Evolutionary conservation across 2,329 filamentous ascomycete species (phyloP).

Genomic region (Periconia sp.): DNA sequence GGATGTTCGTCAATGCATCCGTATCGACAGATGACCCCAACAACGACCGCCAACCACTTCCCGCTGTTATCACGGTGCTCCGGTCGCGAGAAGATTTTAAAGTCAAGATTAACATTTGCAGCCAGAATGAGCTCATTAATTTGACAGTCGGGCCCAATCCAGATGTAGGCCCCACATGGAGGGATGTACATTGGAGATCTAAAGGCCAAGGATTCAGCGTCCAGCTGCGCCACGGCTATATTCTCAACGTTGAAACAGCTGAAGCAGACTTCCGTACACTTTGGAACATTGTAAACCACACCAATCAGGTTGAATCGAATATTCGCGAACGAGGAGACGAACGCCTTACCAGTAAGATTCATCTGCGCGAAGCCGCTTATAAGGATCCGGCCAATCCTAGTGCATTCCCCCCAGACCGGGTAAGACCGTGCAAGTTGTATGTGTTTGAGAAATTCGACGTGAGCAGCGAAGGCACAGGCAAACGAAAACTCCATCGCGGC

Average conservation of each 20-base stretch:
- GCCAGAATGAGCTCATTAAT: slow-evolving; percentile 77
- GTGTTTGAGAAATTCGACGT: slow-evolving; percentile 73
- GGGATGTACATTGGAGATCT: slow-evolving; percentile 77
- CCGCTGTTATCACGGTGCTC: slow-evolving; percentile 74
- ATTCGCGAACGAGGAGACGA: slow-evolving; percentile 72
- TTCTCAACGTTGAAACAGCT: slow-evolving; percentile 68
- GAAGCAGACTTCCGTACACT: slow-evolving; percentile 78
- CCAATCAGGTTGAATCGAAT: slow-evolving; percentile 71
- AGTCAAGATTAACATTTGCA: slow-evolving; percentile 73
- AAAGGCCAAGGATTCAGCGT: slow-evolving; percentile 67
- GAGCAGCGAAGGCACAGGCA: slow-evolving; percentile 71
- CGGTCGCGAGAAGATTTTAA: slow-evolving; percentile 69
- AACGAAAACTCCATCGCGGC: slow-evolving; percentile 73
- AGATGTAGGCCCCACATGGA: slow-evolving; percentile 72
- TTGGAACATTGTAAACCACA: slow-evolving; percentile 85
- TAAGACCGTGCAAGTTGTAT: slow-evolving; percentile 70
- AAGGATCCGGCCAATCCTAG: slow-evolving; percentile 72
- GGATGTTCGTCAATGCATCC: slow-evolving; percentile 73
- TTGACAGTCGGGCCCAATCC: slow-evolving; percentile 71
- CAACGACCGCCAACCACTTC: slow-evolving; percentile 67
- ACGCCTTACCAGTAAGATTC: slow-evolving; percentile 66
- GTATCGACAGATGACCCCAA: slow-evolving; percentile 71
- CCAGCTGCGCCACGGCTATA: slow-evolving; percentile 73
- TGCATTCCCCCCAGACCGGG: slow-evolving; percentile 74
- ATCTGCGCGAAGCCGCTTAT: slow-evolving; percentile 76